Conservation (phyloP, 1,284 basidiomycete genomes). For the Pisolithus thermaeus region DNA sequence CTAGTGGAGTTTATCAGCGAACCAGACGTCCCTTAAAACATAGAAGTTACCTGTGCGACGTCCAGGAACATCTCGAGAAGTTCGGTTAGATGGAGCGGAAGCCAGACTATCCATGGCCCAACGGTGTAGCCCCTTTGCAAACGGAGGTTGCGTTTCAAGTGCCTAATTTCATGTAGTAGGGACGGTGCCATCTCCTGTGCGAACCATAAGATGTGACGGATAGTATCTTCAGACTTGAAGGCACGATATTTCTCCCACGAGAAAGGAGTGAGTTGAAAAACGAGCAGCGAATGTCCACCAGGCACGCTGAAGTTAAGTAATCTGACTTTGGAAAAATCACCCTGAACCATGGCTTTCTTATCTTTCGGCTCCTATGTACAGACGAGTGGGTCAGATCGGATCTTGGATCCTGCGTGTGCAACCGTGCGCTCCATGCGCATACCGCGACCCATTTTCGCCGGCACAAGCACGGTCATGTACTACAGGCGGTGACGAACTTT, state of each 20-base stretch:
- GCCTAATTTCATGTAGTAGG: too few relatives aligned
- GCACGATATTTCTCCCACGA: slow-evolving; percentile 30
- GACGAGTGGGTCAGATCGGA: slow-evolving; percentile 15
- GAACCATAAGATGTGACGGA: slow-evolving; percentile 33
- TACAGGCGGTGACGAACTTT: slow-evolving; percentile 15
- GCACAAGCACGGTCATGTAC: slow-evolving; percentile 21
- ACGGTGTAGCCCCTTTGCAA: slow-evolving; percentile 33
- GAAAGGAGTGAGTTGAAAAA: slow-evolving; percentile 38
- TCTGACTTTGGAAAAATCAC: slow-evolving; percentile 20
- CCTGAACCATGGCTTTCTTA: slow-evolving; percentile 23
- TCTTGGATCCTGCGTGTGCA: slow-evolving; percentile 14
- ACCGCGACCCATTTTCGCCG: slow-evolving; percentile 17
- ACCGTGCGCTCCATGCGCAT: slow-evolving; percentile 25
- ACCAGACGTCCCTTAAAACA: background rate
- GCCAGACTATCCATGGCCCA: slow-evolving; percentile 37
- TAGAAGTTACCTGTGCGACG: slow-evolving; percentile 32
- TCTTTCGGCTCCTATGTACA: slow-evolving; percentile 24
- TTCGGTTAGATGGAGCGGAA: slow-evolving; percentile 15
- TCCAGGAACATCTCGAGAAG: slow-evolving; percentile 39
- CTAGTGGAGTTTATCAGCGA: slow-evolving; percentile 23
- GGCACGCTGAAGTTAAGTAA: slow-evolving; percentile 29
- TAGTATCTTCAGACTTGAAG: slow-evolving; percentile 38
- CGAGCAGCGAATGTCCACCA: slow-evolving; percentile 35
- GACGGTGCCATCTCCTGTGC: slow-evolving; percentile 15
- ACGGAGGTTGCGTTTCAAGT: too few relatives aligned